phyloP scores from a whole-genome alignment of 352 stramenopile genomes.

The Pythium oligandrum region DNA sequence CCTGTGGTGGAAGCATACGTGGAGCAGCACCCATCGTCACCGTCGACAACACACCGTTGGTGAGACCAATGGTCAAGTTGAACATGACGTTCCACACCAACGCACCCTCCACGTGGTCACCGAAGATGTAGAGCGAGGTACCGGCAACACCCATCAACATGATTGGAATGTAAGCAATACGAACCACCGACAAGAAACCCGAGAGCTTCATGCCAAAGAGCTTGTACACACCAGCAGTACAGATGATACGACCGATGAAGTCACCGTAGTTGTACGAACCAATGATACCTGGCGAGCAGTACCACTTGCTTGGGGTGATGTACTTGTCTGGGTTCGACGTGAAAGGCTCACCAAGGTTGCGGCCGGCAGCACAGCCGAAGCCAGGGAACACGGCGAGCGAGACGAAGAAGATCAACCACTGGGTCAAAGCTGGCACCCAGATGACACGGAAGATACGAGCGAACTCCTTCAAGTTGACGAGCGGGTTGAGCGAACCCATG shows the following conservation, averaged over 20 bases:
- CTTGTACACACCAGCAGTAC: conserved; percentile 17
- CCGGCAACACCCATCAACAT: conserved; percentile 21
- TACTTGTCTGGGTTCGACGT: too few relatives aligned
- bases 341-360: conserved; percentile 18
- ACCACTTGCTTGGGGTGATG: conserved; percentile 10
- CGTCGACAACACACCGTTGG: conserved; percentile 25
- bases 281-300: conserved; percentile 28
- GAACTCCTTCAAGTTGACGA: conserved; percentile 32
- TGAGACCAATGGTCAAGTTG: conserved; percentile 27
- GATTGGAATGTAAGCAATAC: conserved; percentile 22
- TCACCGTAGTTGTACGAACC: conserved; percentile 33
- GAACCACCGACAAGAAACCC: conserved; percentile 13
- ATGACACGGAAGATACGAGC: conserved; percentile 45
- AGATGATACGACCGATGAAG: conserved; percentile 26
- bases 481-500: conserved; percentile 21
- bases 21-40: conserved; percentile 29
- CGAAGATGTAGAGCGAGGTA: conserved; percentile 25
- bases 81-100: conserved; percentile 21
- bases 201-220: conserved; percentile 20
- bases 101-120: conserved; percentile 5
- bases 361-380: conserved; percentile 39
- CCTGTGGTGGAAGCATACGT: conserved; percentile 20
- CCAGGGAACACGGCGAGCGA: conserved; percentile 46
- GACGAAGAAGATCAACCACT: conserved; percentile 62
- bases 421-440: conserved; percentile 34